Evolutionary conservation across 352 stramenopile species (phyloP).

Genomic region (Globisporangium paroecandrum): DNA sequence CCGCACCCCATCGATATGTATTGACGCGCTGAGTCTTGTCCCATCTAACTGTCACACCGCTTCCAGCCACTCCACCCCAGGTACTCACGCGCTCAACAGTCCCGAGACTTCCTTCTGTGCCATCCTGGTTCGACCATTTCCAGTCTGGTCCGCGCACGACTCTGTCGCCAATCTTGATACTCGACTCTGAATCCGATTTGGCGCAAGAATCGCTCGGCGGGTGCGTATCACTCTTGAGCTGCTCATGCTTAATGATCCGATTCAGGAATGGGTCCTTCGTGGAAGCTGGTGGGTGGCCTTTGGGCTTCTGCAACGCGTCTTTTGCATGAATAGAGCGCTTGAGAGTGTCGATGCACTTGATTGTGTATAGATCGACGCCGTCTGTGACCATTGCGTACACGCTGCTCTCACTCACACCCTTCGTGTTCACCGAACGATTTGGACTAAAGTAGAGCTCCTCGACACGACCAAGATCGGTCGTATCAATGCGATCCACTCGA

Average conservation of each 20-base stretch:
- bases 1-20: conserved; percentile 76
- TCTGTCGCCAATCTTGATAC: conserved; percentile 60
- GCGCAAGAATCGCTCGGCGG: conserved; percentile 11
- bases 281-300: conserved; percentile 2
- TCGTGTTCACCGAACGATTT: conserved; percentile 27
- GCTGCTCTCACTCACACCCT: conserved; percentile 45
- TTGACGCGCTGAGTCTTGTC: conserved; percentile 84
- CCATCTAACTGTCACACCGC: conserved; percentile 76
- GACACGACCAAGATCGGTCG: conserved; percentile 33
- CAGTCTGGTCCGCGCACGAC: conserved; percentile 72
- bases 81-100: conserved; percentile 77
- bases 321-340: conserved; percentile 32
- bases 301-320: conserved; percentile 28
- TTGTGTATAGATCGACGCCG: conserved; percentile 51
- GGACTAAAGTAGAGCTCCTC: conserved; percentile 60
- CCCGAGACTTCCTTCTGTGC: conserved; percentile 50
- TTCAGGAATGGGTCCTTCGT: conserved; percentile 2
- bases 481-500: conserved; percentile 59
- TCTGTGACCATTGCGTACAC: conserved; percentile 76
- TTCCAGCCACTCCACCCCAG: conserved; percentile 73
- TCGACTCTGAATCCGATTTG: conserved; percentile 7
- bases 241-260: conserved; percentile 13
- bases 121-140: conserved; percentile 83
- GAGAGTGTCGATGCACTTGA: conserved; percentile 62
- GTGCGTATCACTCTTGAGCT: conserved; percentile 4